Evolutionary conservation across 106 monocot genomes (phyloP), one percentile per base, ranked within the genome.

Genomic region (Platanthera zijinensis): DNA sequence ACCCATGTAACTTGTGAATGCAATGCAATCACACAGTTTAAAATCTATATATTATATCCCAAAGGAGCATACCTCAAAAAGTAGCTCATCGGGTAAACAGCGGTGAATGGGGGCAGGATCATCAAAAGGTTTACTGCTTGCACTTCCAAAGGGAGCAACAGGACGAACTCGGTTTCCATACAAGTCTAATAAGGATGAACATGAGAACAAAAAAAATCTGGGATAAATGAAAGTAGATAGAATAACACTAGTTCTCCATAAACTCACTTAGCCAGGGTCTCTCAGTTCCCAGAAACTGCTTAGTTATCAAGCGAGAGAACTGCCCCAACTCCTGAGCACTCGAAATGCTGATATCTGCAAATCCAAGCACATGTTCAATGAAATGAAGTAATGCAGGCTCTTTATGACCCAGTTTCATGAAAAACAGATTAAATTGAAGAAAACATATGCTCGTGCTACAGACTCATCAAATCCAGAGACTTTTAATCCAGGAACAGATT

Each of bases 81-180:
- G 84, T 51, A 99, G 77, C 63, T 99, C 97, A 85, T 99, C 97
- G 14, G 94, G 97, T 75, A 99, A 84, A 81, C 71, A 81, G 3
- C 82, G 90, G 78, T 99, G 97, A 69, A 99, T 92, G n/a, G 90
- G 92, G 15, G 97, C 87, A 67, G 90, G 87, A 84, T 99, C 94
- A 74, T 50, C 51, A 87, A 84, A 88, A 70, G 85, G 85, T 61
- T 64, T 86, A 57, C 81, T 85, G 79, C 92, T 92, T 48, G 82
- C 74, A 88, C 96, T 97, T 71, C 91, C 94, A 80, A 94, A 87
- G 12, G 96, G 89, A 76, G 96, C 83, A 51, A 91, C 83, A 57
- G 97, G 90, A 12, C 85, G 85, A 72, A 99, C 81, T 83, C 94
- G 84, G 52, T 85, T 82, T 82, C 97, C 97, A 85, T 99, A 99